Base-by-base conservation (phyloP, 345 rosid species). In the Eucalyptus pauciflora region DNA sequence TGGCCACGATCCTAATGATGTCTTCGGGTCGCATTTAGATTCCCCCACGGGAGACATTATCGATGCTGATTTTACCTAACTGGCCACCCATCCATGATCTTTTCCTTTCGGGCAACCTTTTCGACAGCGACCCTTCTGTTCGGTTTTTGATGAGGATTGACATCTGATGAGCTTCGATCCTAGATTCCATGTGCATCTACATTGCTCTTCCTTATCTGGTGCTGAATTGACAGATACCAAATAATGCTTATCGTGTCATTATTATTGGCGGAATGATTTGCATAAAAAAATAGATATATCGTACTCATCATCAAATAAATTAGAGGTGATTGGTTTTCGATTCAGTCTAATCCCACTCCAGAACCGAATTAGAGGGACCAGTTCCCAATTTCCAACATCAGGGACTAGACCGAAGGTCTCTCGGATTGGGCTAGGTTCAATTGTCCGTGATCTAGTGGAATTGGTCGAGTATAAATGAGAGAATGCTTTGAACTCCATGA, bases 361-460 rank as follows among this genome's bases (percentile, higher is more conserved):
- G 0, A 52, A 52, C 0, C 2, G 5, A 52, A 52, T 52, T 0
- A 4, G 58, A 20, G 58, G 25, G 58, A 52, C 58, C 4, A 0
- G 1, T 52, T 52, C 25, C 5, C 2, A 52, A 52, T 52, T 52
- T 52, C 2, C 58, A 20, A 52, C 58, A 8, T 20, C 3, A 4
- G 25, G 25, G 58, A 52, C 10, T 52, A 52, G 58, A 20, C 25
- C 10, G 4, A 52, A 52, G 58, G 58, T 52, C 10, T 20, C 2
- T 52, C 5, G 25, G 25, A 52, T 52, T 52, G 7, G 10, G 58
- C 58, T 0, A 52, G 10, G 58, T 52, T 52, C 2, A 2, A 10
- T 52, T 52, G 58, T 52, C 58, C 10, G 1, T 52, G 24, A 52
- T 52, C 2, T 52, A 52, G 58, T 52, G 25, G 25, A 52, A 52